A percentile compares a stretch with the other conserved stretches of the same genome.
Evolutionary conservation across 2,329 filamentous ascomycete genomes (phyloP).

Genomic region (Trichoderma koningii): DNA sequence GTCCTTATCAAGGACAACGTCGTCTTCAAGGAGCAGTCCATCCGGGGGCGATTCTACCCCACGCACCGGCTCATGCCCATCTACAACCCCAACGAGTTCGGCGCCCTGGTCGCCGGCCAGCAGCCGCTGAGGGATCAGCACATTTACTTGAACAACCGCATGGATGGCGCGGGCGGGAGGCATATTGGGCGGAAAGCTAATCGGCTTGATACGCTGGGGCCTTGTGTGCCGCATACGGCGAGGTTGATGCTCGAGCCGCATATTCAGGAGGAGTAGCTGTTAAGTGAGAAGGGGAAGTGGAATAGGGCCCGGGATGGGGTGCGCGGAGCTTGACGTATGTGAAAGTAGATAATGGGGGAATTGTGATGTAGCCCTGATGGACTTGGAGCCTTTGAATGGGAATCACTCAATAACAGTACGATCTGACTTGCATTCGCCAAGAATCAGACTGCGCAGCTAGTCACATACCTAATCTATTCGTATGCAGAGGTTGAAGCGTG

Average conservation of each 20-base stretch:
- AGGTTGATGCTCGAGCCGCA: constrained; percentile 41
- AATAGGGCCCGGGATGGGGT: too few relatives aligned
- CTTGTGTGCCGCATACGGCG: constrained; percentile 44
- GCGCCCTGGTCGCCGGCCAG: constrained; percentile 40
- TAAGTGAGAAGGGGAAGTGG: too few relatives aligned
- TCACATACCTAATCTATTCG: too few relatives aligned
- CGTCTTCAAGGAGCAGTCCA: constrained; percentile 50
- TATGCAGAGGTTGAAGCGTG: too few relatives aligned
- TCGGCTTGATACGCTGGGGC: constrained; percentile 48
- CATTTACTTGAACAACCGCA: constrained; percentile 56
- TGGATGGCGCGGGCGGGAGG: constrained; percentile 43
- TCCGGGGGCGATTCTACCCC: constrained; percentile 61
- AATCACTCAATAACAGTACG: background rate
- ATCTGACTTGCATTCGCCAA: too few relatives aligned
- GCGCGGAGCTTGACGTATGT: background rate
- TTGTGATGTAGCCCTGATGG: background rate
- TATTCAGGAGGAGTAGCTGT: constrained; percentile 40
- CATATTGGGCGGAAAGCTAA: constrained; percentile 47
- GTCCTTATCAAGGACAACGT: constrained; percentile 48
- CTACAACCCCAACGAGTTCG: constrained; percentile 46
- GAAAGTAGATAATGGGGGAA: background rate
- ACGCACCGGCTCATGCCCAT: constrained; percentile 56
- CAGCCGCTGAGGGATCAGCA: constrained; percentile 49
- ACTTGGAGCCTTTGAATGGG: background rate
- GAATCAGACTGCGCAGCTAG: too few relatives aligned